These are phyloP conservation scores for Boletus bicolor DNA, from an alignment of 768 basidiomycete genomes.

Conservation along the genomic window DNA sequence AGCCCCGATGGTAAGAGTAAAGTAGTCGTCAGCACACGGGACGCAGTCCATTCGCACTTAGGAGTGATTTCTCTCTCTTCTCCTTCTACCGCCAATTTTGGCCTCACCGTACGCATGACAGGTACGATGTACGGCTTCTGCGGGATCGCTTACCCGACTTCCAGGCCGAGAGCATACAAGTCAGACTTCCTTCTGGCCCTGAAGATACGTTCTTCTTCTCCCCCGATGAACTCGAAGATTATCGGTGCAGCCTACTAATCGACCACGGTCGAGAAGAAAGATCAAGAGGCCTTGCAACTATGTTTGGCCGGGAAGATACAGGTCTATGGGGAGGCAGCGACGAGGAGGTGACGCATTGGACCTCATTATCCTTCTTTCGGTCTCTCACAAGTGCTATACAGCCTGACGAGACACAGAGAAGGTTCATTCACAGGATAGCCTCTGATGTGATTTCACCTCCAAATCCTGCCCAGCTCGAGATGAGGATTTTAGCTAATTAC, in stretches of 20 bases:
- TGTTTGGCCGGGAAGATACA: slow-evolving; percentile 28
- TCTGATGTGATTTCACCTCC: slow-evolving; percentile 63
- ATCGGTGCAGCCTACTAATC: slow-evolving; percentile 48
- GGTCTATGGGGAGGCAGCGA: slow-evolving; percentile 64
- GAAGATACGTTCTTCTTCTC: slow-evolving; percentile 85
- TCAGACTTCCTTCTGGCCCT: slow-evolving; percentile 79
- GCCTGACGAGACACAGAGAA: slow-evolving; percentile 58
- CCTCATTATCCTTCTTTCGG: too few species aligned
- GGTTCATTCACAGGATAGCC: slow-evolving; percentile 76
- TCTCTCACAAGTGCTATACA: slow-evolving; percentile 24
- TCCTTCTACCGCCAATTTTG: slow-evolving; percentile 6
- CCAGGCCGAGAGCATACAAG: background rate
- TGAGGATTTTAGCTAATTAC: slow-evolving; percentile 86
- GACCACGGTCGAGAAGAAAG: slow-evolving; percentile 64
- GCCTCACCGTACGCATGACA: slow-evolving; percentile 34
- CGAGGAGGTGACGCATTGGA: slow-evolving; percentile 51
- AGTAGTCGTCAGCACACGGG: slow-evolving; percentile 7
- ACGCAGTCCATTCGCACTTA: slow-evolving; percentile 9
- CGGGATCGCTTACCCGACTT: slow-evolving; percentile 47
- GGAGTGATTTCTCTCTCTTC: slow-evolving; percentile 1
- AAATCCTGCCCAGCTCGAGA: slow-evolving; percentile 79
- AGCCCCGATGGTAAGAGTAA: slow-evolving; percentile 9
- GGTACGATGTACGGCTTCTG: slow-evolving; percentile 79
- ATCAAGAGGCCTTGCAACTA: slow-evolving; percentile 50
- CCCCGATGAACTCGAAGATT: slow-evolving; percentile 62